These are phyloP conservation scores for Clavispora asparagi DNA, from an alignment of 805 yeast genomes.

Conservation along the genomic window DNA sequence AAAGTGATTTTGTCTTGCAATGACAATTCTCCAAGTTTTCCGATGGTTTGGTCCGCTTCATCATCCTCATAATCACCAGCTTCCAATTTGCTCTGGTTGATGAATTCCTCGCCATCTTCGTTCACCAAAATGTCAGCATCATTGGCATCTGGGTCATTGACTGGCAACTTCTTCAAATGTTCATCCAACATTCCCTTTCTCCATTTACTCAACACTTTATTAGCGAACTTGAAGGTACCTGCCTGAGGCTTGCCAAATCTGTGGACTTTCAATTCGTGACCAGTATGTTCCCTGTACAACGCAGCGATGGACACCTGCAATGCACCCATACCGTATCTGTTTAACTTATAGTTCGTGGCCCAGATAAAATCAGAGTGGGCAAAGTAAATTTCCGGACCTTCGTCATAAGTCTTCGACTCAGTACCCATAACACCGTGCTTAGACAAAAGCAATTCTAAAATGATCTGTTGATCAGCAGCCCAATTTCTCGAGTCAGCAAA, in stretches of 20 bases:
- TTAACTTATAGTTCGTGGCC: slow-evolving; percentile 81
- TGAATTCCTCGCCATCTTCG: slow-evolving; percentile 41
- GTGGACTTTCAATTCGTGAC: slow-evolving; percentile 70
- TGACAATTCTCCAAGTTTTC: slow-evolving; percentile 17
- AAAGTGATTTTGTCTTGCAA: slow-evolving; percentile 37
- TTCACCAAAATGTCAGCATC: slow-evolving; percentile 39
- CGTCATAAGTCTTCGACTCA: slow-evolving; percentile 58
- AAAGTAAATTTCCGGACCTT: slow-evolving; percentile 79
- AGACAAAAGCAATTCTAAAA: slow-evolving; percentile 72
- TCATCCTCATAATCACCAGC: slow-evolving; percentile 23
- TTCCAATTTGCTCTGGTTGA: slow-evolving; percentile 39
- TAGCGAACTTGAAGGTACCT: slow-evolving; percentile 81
- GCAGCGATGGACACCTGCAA: slow-evolving; percentile 85
- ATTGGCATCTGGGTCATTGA: slow-evolving; percentile 38
- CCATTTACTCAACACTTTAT: slow-evolving; percentile 72
- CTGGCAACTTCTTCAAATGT: slow-evolving; percentile 53
- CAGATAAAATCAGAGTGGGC: slow-evolving; percentile 91
- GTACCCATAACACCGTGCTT: slow-evolving; percentile 85
- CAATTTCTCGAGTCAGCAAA: slow-evolving; percentile 90
- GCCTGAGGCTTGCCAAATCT: slow-evolving; percentile 88
- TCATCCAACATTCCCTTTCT: slow-evolving; percentile 71
- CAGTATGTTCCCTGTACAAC: slow-evolving; percentile 77
- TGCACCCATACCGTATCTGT: slow-evolving; percentile 94
- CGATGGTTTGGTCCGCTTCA: slow-evolving; percentile 20
- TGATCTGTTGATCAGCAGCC: slow-evolving; percentile 92